Evolutionary conservation across 2,329 filamentous ascomycete genomes (phyloP).

Genomic region (Phaeomoniella chlamydospora): DNA sequence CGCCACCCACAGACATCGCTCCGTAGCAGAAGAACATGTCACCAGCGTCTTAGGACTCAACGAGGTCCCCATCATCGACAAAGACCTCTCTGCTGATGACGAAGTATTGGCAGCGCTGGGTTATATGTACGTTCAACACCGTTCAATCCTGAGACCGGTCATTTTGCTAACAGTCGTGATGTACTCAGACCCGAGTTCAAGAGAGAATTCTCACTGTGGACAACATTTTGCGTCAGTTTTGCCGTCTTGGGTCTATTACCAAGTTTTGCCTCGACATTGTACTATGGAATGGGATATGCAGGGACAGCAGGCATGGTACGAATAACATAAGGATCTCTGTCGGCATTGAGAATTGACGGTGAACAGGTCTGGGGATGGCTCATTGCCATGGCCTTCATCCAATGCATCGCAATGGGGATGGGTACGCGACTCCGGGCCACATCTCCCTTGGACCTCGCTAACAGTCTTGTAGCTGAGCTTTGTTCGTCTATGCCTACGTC

Average conservation of each 20-base stretch:
- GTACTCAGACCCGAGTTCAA: constrained; percentile 51
- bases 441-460: constrained; percentile 13
- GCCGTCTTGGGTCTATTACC: constrained; percentile 58
- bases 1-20: constrained; percentile 10
- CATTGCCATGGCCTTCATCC: constrained; percentile 57
- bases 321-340: background rate
- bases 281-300: constrained; percentile 51
- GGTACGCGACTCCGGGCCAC: constrained; percentile 5
- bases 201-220: constrained; percentile 60
- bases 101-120: constrained; percentile 48
- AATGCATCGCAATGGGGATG: constrained; percentile 54
- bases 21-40: constrained; percentile 34
- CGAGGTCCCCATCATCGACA: constrained; percentile 32
- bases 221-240: constrained; percentile 61
- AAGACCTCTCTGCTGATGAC: constrained; percentile 39
- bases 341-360: background rate
- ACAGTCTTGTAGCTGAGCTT: constrained; percentile 41
- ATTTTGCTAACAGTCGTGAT: no score
- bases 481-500: constrained; percentile 61
- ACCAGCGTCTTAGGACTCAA: constrained; percentile 35
- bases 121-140: constrained; percentile 36
- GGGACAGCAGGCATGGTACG: constrained; percentile 30
- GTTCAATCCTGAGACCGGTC: no score
- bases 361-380: constrained; percentile 57
- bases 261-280: constrained; percentile 56